Conservation (phyloP, 306 rosid genomes). For the Alnus glutinosa region DNA sequence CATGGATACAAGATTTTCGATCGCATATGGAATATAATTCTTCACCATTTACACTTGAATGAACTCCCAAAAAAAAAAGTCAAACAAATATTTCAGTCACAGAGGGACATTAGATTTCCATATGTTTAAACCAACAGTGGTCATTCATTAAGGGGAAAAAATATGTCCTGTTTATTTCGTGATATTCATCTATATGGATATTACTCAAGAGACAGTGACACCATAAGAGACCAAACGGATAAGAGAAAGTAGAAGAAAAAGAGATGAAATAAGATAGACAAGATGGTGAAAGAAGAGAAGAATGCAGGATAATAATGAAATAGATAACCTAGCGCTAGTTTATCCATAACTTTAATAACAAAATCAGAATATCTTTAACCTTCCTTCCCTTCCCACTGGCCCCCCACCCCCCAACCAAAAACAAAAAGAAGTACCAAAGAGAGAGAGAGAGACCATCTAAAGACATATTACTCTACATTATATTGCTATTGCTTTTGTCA, state of each 20-base stretch:
- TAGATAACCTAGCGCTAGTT: not conserved
- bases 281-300: not conserved
- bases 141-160: not conserved
- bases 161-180: not conserved
- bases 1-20: slow-evolving; percentile 10
- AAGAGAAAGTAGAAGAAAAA: not conserved
- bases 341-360: not conserved
- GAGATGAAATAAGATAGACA: too few species aligned
- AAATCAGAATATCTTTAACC: not conserved
- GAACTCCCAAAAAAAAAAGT: not conserved
- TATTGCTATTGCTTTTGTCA: not conserved
- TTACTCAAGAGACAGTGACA: not conserved
- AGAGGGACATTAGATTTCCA: not conserved
- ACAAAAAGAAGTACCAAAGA: not conserved
- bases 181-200: not conserved
- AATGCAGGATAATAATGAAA: not conserved
- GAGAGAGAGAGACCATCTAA: not conserved
- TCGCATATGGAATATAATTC: slow-evolving; percentile 12
- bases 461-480: not conserved
- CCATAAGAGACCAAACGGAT: not conserved
- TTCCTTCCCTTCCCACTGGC: not conserved
- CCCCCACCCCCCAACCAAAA: not conserved
- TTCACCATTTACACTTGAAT: slow-evolving; percentile 17
- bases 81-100: slow-evolving; percentile 14
- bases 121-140: not conserved